Base-by-base conservation (phyloP, 2,329 filamentous ascomycete genomes). In the Pyricularia sp. region DNA sequence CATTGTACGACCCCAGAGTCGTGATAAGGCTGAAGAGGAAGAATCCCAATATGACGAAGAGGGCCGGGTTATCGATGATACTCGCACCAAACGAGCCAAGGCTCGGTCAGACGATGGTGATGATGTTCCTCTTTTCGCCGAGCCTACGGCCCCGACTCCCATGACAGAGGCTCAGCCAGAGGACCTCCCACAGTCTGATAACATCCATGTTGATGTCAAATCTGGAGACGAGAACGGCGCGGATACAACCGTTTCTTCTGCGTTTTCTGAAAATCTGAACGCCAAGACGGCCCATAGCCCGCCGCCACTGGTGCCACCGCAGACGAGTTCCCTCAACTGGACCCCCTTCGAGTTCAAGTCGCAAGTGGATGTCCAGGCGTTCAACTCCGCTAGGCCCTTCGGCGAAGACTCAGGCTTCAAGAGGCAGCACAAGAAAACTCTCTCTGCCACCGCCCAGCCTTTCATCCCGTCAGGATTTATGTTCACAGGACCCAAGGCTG, bases 61-160 rank as follows among this genome's bases (percentile, higher is more conserved):
- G 71, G 88, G 89, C 20, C 86, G 88, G 30, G 78, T 85, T 25
- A 83, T 82, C n/a, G 87, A 91, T 69, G 86, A 90, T 70, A 88
- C 87, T 26, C 88, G 92, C 59, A 82, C 89, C 75, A 97, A 97
- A 83, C 88, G 93, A 76, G 88, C 88, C 71, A 89, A 93, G 76
- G 88, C 87, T 70, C 84, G 79, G 64, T 86, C 83, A 23, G 86
- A 85, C 68, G 89, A 91, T 74, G 90, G 87, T 23, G 89, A 96
- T 73, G 86, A 90, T 66, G 88, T 94, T 28, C 90, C 91, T 26
- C 83, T 88, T 67, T 97, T 96, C 77, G 92, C 92, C 10, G 83
- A 87, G 67, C 84, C 83, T 17, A 72, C 75, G 74, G 72, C 71
- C 42, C 72, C 70, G 4, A 71, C 36, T 6, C 75, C 77, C 17